Evolutionary conservation across 495 filamentous ascomycete species (phyloP).

Genomic region (Aspergillus campestris): DNA sequence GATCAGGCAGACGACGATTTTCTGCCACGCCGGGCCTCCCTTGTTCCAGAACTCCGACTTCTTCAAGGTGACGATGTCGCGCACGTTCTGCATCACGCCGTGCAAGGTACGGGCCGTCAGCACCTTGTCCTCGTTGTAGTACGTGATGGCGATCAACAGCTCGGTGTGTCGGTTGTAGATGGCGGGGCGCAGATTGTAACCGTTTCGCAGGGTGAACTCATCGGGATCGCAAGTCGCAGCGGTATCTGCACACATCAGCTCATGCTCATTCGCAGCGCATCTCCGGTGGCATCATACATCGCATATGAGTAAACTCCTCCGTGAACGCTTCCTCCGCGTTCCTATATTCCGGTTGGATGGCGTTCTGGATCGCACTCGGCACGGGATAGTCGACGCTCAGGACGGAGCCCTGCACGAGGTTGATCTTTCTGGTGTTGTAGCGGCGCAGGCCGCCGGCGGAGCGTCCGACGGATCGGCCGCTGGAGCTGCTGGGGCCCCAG

Average conservation of each 20-base stretch:
- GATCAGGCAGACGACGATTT: conserved; percentile 91
- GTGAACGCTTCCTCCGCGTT: conserved; percentile 63
- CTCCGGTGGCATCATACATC: conserved; percentile 47
- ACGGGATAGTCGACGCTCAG: conserved; percentile 97
- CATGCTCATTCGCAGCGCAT: not conserved
- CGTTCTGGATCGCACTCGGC: conserved; percentile 93
- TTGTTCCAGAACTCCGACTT: conserved; percentile 99
- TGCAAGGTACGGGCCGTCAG: conserved; percentile 87
- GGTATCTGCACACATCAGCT: conserved; percentile 52
- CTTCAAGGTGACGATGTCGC: conserved; percentile 95
- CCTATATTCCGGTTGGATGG: conserved; percentile 86
- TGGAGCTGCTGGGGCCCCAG: conserved; percentile 76
- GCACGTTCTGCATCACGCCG: conserved; percentile 96
- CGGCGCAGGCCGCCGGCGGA: conserved; percentile 61
- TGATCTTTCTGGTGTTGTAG: conserved; percentile 89
- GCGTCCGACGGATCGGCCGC: conserved; percentile 45
- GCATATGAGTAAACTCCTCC: conserved; percentile 94
- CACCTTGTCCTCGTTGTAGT: conserved; percentile 98
- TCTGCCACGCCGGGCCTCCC: conserved; percentile 97
- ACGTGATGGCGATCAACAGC: conserved; percentile 92
- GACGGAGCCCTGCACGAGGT: conserved; percentile 89
- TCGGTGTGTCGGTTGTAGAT: conserved; percentile 99
- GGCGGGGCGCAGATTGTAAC: conserved; percentile 92
- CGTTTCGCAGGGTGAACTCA: conserved; percentile 96
- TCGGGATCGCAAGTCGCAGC: conserved; percentile 97